Base-by-base conservation (phyloP, 257 asterid species). In the Euphrasia confusa region DNA sequence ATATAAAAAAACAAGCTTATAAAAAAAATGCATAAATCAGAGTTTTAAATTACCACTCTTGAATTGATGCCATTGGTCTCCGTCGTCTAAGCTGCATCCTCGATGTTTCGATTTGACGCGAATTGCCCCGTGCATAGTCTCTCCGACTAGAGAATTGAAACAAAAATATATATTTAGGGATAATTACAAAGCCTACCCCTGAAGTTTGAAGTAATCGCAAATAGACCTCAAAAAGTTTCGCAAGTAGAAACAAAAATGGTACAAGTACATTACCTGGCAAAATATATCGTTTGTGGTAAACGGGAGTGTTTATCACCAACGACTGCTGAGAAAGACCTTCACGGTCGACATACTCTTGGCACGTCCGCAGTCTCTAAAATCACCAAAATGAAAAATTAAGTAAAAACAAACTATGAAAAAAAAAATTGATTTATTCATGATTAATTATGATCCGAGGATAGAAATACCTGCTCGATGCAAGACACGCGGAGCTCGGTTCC, bases 271-370 rank as follows among this genome's bases (percentile, higher is more conserved):
- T 74, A 79, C 99, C 91, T 75, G 99, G 97, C 78, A 93, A 80
- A 68, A 87, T 87, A 72, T 85, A 93, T 72, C 94, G 77, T 69
- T 83, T 92, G 63, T 83, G 94, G 75, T 81, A 82, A 72, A 79
- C 81, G 15, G 99, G 99, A 64, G 97, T 87, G 77, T 83, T 81
- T 54, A 93, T 89, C 77, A 78, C 79, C 78, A 87, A 72, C 37
- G 93, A 85, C 73, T 93, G 99, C 81, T 93, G 97, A 10, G 95
- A 90, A 62, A 82, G 64, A 60, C 99, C 99, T 80, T 90, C 93
- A 1, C 85, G 80, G 44, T 85, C 95, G 47, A 90, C 84, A 77
- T 83, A 85, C 70, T 87, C 90, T 61, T 80, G 85, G 83, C 96
- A 93, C 39, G 94, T 82, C 54, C 85, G 78, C 67, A 93, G 68